A percentile compares a stretch with the other conserved stretches of the same genome.
These are phyloP conservation scores for Mycosarcoma mackinlayi DNA, from an alignment of 1,284 basidiomycete species.

Conservation along the genomic window DNA sequence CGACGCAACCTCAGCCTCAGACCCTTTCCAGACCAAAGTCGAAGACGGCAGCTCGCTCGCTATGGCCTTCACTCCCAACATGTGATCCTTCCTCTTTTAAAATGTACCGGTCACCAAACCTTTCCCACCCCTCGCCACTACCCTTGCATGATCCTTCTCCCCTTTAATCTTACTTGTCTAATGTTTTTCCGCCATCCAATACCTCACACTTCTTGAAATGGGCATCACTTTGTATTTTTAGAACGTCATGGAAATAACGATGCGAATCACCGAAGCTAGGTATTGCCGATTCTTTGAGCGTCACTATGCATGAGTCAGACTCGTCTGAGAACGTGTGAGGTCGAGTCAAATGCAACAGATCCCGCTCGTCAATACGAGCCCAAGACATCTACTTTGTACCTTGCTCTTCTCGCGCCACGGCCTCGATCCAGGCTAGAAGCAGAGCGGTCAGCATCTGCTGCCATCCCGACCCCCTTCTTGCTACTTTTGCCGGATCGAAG, in stretches of 20 bases:
- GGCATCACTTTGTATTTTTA: not conserved
- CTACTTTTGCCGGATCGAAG: slow-evolving; percentile 80
- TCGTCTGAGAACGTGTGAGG: no score
- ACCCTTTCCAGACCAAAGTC: not conserved
- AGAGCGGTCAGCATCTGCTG: slow-evolving; percentile 78
- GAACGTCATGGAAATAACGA: not conserved
- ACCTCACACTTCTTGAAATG: not conserved
- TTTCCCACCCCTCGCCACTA: no score
- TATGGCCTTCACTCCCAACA: slow-evolving; percentile 12
- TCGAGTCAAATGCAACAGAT: no score
- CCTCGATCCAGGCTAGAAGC: slow-evolving; percentile 76
- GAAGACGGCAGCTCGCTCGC: slow-evolving; percentile 12
- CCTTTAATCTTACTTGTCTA: not conserved
- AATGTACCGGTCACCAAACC: no score
- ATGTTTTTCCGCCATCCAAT: not conserved
- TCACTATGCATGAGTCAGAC: no score
- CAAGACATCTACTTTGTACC: not conserved
- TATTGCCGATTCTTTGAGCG: no score
- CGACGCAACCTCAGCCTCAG: not conserved
- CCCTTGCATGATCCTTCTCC: no score
- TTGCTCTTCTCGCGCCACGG: slow-evolving; percentile 76
- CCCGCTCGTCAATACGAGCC: no score
- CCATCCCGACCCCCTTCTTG: slow-evolving; percentile 81
- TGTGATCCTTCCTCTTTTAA: no score
- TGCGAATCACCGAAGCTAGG: no score